phyloP scores from a whole-genome alignment of 139 green algal species.

The Chlorella ohadii region DNA sequence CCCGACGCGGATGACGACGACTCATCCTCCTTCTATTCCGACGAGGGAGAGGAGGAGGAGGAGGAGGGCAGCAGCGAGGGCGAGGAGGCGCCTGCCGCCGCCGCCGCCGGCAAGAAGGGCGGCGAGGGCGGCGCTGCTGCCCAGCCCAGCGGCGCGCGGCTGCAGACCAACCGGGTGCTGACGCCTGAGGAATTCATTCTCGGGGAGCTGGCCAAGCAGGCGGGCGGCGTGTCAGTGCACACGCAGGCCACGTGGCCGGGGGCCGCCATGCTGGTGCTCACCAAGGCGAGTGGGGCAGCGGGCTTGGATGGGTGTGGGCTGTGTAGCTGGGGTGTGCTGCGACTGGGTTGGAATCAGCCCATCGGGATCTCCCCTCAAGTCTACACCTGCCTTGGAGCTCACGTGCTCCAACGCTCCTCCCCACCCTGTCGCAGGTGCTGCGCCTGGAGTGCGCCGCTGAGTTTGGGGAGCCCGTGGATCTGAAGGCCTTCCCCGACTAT shows the following conservation, averaged over 20 bases:
- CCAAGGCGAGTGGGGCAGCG: background rate
- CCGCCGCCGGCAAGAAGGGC: background rate
- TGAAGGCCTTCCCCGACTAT: slow-evolving; percentile 27
- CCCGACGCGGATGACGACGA: background rate
- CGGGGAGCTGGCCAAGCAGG: background rate
- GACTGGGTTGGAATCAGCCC: too few species aligned
- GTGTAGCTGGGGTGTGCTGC: too few species aligned
- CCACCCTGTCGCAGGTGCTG: background rate
- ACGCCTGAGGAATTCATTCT: background rate
- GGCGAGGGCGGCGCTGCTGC: background rate
- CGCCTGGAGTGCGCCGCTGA: slow-evolving; percentile 9
- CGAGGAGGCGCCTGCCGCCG: background rate
- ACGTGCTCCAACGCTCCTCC: too few species aligned
- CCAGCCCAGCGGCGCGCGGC: background rate
- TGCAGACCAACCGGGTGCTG: background rate
- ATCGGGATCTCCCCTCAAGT: too few species aligned
- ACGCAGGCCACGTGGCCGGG: slow-evolving; percentile 32
- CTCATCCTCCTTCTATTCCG: background rate
- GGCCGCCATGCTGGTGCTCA: slow-evolving; percentile 19
- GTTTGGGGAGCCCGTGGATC: slow-evolving; percentile 16
- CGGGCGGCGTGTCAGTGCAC: slow-evolving; percentile 11
- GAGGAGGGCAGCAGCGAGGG: background rate
- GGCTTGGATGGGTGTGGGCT: too few species aligned
- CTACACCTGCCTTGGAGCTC: too few species aligned
- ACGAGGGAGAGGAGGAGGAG: slow-evolving; percentile 3